Conservation (phyloP, 2,329 filamentous ascomycete species). For the Metarhizium rileyi region DNA sequence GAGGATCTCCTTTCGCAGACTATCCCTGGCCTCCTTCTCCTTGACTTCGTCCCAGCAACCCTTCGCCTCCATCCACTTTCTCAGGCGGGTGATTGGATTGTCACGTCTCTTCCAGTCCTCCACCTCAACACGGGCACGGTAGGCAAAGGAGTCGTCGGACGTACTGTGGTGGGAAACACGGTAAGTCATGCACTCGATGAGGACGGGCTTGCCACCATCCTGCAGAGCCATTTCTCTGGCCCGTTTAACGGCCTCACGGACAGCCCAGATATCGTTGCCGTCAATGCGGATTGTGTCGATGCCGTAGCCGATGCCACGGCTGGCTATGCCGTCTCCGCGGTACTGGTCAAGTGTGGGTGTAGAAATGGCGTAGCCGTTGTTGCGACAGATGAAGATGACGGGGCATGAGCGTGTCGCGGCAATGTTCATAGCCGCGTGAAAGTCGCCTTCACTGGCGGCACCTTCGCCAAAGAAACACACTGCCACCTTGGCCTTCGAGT, state of each 20-base stretch:
- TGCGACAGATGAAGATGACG: conserved; percentile 81
- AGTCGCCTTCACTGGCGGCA: conserved; percentile 83
- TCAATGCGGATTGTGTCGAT: conserved; percentile 89
- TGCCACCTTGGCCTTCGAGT: conserved; percentile 56
- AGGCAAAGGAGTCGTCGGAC: conserved; percentile 92
- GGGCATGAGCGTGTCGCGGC: conserved; percentile 83
- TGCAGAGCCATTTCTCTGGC: conserved; percentile 71
- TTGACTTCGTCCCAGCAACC: conserved; percentile 76
- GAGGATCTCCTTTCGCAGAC: conserved; percentile 64
- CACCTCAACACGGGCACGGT: conserved; percentile 86
- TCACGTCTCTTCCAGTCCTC: conserved; percentile 90
- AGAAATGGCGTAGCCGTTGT: conserved; percentile 87
- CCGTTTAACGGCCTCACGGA: conserved; percentile 67
- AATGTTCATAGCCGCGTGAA: conserved; percentile 85
- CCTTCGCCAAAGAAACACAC: conserved; percentile 87
- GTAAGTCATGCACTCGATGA: conserved; percentile 96
- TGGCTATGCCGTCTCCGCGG: conserved; percentile 82
- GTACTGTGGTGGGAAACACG: conserved; percentile 97
- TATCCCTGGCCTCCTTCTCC: conserved; percentile 62
- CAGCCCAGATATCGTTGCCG: conserved; percentile 89
- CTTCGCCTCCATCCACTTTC: conserved; percentile 83
- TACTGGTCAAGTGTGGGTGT: conserved; percentile 88
- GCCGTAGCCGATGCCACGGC: conserved; percentile 79
- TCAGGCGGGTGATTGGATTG: conserved; percentile 74
- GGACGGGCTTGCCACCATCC: conserved; percentile 69